These are phyloP conservation scores for Bruguiera gymnorhiza DNA, from an alignment of 345 rosid genomes.

Conservation along the genomic window DNA sequence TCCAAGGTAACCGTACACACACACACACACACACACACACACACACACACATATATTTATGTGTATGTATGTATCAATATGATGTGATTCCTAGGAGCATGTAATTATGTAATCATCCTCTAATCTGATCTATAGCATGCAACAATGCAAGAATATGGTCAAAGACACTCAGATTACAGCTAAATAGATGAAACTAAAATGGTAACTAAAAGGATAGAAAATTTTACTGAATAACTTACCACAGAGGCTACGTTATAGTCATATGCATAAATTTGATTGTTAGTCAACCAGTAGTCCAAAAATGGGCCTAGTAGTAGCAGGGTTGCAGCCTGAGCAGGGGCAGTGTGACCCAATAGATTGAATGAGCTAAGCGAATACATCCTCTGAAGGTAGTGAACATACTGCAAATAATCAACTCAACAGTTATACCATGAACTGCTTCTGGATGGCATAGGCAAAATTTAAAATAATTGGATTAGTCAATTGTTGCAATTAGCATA, in stretches of 20 bases:
- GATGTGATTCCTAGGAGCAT: no score
- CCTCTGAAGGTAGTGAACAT: slow-evolving; percentile 84
- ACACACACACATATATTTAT: no score
- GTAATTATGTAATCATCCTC: not conserved
- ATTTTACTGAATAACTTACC: slow-evolving; percentile 40
- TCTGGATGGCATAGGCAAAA: not conserved
- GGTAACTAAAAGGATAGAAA: not conserved
- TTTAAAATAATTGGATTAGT: not conserved
- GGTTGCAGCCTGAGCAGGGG: slow-evolving; percentile 87
- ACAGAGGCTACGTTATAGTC: slow-evolving; percentile 45
- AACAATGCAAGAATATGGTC: not conserved
- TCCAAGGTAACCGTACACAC: not conserved
- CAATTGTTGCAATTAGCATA: not conserved
- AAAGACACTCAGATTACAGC: no score
- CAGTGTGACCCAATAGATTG: slow-evolving; percentile 83
- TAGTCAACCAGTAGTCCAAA: slow-evolving; percentile 76
- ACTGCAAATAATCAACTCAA: slow-evolving; percentile 42
- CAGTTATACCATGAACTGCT: not conserved
- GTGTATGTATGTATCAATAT: no score
- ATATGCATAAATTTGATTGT: slow-evolving; percentile 63
- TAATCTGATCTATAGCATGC: not conserved
- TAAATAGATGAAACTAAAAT: not conserved
- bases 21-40: no score
- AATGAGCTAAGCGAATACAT: slow-evolving; percentile 82
- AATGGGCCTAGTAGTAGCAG: slow-evolving; percentile 81